Base-by-base conservation (phyloP, 1,284 basidiomycete genomes). In the Ganoderma meredithae region DNA sequence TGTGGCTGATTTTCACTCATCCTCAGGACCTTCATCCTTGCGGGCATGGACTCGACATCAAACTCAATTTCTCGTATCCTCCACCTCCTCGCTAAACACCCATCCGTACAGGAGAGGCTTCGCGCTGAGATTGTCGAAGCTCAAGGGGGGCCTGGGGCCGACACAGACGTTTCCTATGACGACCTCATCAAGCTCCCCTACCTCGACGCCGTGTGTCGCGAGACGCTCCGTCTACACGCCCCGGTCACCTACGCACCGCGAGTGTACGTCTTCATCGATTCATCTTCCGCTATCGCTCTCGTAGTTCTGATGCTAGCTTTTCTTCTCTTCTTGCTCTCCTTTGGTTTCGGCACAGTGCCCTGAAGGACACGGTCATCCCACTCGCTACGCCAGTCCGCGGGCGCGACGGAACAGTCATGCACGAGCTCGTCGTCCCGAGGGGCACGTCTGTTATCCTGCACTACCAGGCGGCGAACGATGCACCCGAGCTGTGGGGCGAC, bases 161-260 rank as follows among this genome's bases (percentile, higher is more conserved):
- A 71, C 17, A 2, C 15, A 1, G 71, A 77, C 31, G 64, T 78
- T 47, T 59, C 73, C 0, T 77, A 80, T 62, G 79, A 81, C 64
- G 65, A 69, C 1, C 68, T 81, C 13, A 75, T 76, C 47, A 71
- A 71, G 12, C 72, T 81, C 2, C 78, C 79, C 0, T 79, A 76
- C 66, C 73, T 81, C 13, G 79, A 81, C 60, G 79, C 76, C 1
- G 74, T 81, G 7, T 78, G 77, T 59, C 74, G 77, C 17, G 79
- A 81, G 63, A 79, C 78, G 0, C 68, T 81, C 59, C 63, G 67
- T 9, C 53, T 62, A 17, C 59, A 52, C 25, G 19, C 49, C n/a
- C 64, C 64, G 12, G 66, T 63, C 1, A 15, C 12, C 3, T 9
- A 55, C 19, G 19, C 39, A 10, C 10, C 33, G 4, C 55, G 62